Base-by-base conservation (phyloP, 2,329 filamentous ascomycete species). In the Ophiostoma sp. region DNA sequence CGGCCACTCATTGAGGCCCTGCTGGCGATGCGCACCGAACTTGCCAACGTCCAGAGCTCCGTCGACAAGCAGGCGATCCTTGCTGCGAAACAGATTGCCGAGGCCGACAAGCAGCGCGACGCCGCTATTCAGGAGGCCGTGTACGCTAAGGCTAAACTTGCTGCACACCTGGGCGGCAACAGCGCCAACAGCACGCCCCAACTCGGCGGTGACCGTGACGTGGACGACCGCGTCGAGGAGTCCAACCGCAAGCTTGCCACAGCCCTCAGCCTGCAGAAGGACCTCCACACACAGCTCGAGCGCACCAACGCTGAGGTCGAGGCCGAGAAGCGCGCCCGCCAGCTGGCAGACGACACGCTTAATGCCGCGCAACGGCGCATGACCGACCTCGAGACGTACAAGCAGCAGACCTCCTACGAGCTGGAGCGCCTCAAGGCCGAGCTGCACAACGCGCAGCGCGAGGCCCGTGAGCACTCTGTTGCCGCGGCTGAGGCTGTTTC, bases 71-170 rank as follows among this genome's bases (percentile, higher is more conserved):
- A 98, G 83, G 93, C 94, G 15, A 86, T 93, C 8, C 85, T 93
- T 72, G 95, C 96, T 9, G 94, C 95, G 0, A 95, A 92, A 81
- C 90, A 95, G 75, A 95, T 99, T 75, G 95, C 95, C 1, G 95
- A 98, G 80, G 92, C 97, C 0, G 96, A 99, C 80, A 95, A 93
- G 80, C 96, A 99, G 83, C 89, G 97, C 69, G 96, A 99, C 82
- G 91, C 92, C 55, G 96, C 96, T n/a, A 91, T 99, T 71, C 93
- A 92, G 78, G 97, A 99, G 83, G 96, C 96, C 0, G 92, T 96
- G 0, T 98, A 98, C 82, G 93, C 95, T 45, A 97, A 97, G 80
- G 94, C 97, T 2, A 98, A 94, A 80, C 85, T 98, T 70, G 95
- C 95, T 39, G 95, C 94, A 8, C 92, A 94, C 76, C 78, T 82